phyloP scores from a whole-genome alignment of 2,329 filamentous ascomycete species.

The Hypoxylon sp. region DNA sequence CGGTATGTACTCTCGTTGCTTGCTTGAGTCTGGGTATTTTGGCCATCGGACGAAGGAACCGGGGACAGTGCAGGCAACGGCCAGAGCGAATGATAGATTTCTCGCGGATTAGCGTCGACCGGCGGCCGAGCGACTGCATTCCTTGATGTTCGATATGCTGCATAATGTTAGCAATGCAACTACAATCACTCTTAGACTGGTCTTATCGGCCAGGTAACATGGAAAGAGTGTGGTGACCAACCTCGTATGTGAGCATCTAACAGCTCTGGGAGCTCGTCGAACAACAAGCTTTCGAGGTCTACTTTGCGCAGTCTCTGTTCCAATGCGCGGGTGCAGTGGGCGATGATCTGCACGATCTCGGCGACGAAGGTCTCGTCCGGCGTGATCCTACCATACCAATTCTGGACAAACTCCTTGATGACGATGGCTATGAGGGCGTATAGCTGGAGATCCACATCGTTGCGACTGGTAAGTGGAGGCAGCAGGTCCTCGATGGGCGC shows the following conservation, averaged over 20 bases:
- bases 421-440: slow-evolving; percentile 94
- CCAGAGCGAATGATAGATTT: slow-evolving; percentile 85
- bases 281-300: slow-evolving; percentile 82
- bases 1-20: slow-evolving; percentile 87
- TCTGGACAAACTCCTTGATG: slow-evolving; percentile 88
- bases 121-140: slow-evolving; percentile 68
- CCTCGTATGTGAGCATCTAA: slow-evolving; percentile 83
- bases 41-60: slow-evolving; percentile 69
- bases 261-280: slow-evolving; percentile 89
- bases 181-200: slow-evolving; percentile 6
- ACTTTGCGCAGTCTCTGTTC: slow-evolving; percentile 87
- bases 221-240: slow-evolving; percentile 55
- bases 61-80: slow-evolving; percentile 85
- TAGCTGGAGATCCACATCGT: slow-evolving; percentile 91
- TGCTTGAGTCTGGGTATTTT: slow-evolving; percentile 69
- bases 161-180: slow-evolving; percentile 32
- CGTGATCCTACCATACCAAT: slow-evolving; percentile 94
- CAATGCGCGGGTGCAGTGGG: slow-evolving; percentile 87
- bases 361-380: slow-evolving; percentile 88
- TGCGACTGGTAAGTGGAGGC: slow-evolving; percentile 91
- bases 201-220: slow-evolving; percentile 5
- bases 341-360: slow-evolving; percentile 90
- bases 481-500: slow-evolving; percentile 82
- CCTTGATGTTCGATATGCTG: slow-evolving; percentile 80
- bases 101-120: slow-evolving; percentile 70